Evolutionary conservation across 179 eudicot species (phyloP), one percentile per base, ranked within the genome.

Genomic region (Corrigiola litoralis): DNA sequence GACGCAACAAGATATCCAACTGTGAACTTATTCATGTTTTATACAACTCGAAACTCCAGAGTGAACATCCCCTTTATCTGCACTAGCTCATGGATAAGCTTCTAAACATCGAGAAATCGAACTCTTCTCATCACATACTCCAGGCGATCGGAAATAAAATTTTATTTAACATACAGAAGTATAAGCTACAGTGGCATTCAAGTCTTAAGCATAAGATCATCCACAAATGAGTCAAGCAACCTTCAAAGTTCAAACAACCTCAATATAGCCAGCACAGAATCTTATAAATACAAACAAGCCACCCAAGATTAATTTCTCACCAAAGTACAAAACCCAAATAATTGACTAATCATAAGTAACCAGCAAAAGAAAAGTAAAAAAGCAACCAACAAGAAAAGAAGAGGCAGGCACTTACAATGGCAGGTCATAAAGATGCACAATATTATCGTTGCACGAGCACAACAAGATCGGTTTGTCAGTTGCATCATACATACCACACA

Each of bases 391-490:
- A 65, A n/a, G n/a, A n/a, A n/a, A n/a, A n/a, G n/a, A n/a, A n/a
- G n/a, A n/a, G n/a, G n/a, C n/a, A n/a, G n/a, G n/a, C n/a, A n/a
- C n/a, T n/a, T n/a, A n/a, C n/a, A n/a, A n/a, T n/a, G n/a, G n/a
- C n/a, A n/a, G n/a, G n/a, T n/a, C n/a, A n/a, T n/a, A n/a, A n/a
- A 88, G 62, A 48, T 83, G 74, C 12, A 85, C 84, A 42, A 65
- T 49, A 47, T 80, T 80, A 69, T 85, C 91, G 10, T 73, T 71
- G 37, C 70, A 76, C 1, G 91, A 85, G 66, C 81, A 78, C 6
- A 88, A 64, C 62, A 88, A 65, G 29, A 83, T 76, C 28, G 85
- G 81, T 23, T 82, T 76, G 1, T 25, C 73, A 63, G 81, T 79
- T 46, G 78, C 64, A 63, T 81, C 84, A 2, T 49, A 38, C 68